Base-by-base conservation (phyloP, 805 yeast species). In the Starmerella floricola region DNA sequence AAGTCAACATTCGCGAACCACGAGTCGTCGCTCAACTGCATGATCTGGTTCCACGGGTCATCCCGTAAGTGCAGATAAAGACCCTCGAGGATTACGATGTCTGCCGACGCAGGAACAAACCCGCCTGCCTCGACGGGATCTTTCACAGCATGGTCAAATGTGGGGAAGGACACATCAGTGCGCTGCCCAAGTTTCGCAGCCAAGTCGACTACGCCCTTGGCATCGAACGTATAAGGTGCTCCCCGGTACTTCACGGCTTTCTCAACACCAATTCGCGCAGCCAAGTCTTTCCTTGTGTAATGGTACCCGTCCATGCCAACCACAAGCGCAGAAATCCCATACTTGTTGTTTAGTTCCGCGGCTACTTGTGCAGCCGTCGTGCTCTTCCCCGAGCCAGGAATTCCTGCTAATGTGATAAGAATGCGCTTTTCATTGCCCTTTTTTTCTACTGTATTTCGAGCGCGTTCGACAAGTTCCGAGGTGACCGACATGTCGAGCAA, bases 331-430 rank as follows among this genome's bases (percentile, higher is more conserved):
- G 44, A 39, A 20, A 42, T 47, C 24, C 46, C 36, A 10, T 23
- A 23, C 33, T 23, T 36, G 31, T 19, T 44, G 49, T 66, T 72
- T n/a, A 77, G 52, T 5, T 50, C 50, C 4, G 59, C 55, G 27
- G 69, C 69, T 5, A 84, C 61, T 4, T 58, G 42, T 30, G 55
- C 55, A 1, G 87, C 76, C 28, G 77, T 54, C 0, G 93, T 80
- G 3, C 87, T 71, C 57, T 84, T 84, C 0, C 95, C 95, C 1
- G 87, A 74, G 5, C 95, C 95, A 2, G 95, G 94, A 0, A 76
- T 68, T 1, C 94, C 95, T 2, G 78, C 76, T 11, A 85, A 54
- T 0, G 79, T 62, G 8, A 85, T 64, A 15, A 79, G 45, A 2
- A 75, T 57, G 8, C 43, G 26, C 26, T n/a, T n/a, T n/a, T 23